Percentiles rank a stretch among this genome's conserved stretches.
Conservation (phyloP, 768 basidiomycete species). For the Tephrocybe sp. region DNA sequence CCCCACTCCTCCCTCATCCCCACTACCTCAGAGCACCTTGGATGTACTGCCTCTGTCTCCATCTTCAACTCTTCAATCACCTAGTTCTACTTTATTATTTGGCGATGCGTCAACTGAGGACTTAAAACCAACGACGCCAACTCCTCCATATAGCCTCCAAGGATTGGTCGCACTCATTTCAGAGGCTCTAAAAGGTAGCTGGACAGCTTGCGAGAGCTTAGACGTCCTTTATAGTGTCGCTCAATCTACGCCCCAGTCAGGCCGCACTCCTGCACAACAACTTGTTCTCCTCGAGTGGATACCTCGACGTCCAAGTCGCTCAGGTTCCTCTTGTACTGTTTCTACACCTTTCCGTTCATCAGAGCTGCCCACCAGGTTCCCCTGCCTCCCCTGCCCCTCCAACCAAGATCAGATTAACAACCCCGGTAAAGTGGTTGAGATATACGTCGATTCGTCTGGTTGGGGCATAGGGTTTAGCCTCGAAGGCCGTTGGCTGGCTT, state of each 20-base stretch:
- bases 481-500: conserved; percentile 34
- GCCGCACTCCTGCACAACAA: conserved; percentile 10
- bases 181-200: not conserved
- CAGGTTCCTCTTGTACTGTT: not conserved
- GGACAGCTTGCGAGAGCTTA: not conserved
- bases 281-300: conserved; percentile 17
- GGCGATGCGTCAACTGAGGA: not conserved
- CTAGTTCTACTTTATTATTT: not conserved
- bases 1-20: conserved; percentile 2
- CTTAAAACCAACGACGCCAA: not conserved
- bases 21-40: too few species aligned
- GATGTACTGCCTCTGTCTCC: too few species aligned
- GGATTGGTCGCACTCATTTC: not conserved
- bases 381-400: conserved; percentile 53
- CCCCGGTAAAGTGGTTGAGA: conserved; percentile 53
- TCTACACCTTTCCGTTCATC: not conserved
- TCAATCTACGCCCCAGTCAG: not conserved
- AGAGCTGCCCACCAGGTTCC: conserved; percentile 47
- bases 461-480: conserved; percentile 40
- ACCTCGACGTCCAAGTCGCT: conserved; percentile 10
- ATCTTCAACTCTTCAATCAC: too few species aligned
- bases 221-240: not conserved
- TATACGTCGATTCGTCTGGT: conserved; percentile 40
- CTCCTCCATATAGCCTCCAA: not conserved
- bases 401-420: conserved; percentile 38